These are phyloP conservation scores for Porcisia deanei DNA, from an alignment of 208 protist species.

Conservation along the genomic window DNA sequence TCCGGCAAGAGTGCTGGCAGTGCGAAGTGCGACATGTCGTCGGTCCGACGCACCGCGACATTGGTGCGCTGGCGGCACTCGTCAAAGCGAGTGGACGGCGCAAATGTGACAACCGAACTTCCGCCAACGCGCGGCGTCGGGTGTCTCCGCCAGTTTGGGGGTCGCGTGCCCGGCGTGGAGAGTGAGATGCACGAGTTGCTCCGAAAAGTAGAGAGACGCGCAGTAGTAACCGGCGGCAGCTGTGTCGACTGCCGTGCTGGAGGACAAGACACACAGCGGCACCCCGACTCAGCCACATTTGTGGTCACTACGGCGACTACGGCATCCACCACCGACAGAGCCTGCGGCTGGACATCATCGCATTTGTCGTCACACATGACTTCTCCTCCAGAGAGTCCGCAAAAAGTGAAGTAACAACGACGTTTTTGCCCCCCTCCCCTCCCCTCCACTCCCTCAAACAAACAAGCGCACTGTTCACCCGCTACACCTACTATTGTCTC, in stretches of 20 bases:
- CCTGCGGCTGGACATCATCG: not conserved
- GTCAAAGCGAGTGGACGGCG: conserved; percentile 18
- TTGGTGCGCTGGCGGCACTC: conserved; percentile 19
- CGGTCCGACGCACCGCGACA: conserved; percentile 8
- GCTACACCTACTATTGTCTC: not conserved
- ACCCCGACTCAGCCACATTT: not conserved
- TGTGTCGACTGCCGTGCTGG: not conserved
- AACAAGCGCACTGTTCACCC: not conserved
- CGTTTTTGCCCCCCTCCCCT: too few species aligned
- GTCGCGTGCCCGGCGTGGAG: not conserved
- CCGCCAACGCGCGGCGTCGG: not conserved
- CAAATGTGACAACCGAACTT: conserved; percentile 13
- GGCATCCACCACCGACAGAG: not conserved
- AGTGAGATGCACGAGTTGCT: not conserved
- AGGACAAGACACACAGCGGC: not conserved
- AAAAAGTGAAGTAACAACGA: too few species aligned
- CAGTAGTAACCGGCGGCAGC: not conserved
- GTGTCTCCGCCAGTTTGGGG: not conserved
- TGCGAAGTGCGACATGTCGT: not conserved
- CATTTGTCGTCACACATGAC: not conserved
- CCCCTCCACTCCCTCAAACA: not conserved
- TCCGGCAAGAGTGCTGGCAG: too few species aligned
- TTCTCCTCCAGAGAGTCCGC: not conserved
- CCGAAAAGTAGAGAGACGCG: not conserved
- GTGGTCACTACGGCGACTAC: not conserved